A percentile compares a stretch with the other conserved stretches of the same genome.
Conservation (phyloP, 2,329 filamentous ascomycete species). For the Alternaria ventricosa region DNA sequence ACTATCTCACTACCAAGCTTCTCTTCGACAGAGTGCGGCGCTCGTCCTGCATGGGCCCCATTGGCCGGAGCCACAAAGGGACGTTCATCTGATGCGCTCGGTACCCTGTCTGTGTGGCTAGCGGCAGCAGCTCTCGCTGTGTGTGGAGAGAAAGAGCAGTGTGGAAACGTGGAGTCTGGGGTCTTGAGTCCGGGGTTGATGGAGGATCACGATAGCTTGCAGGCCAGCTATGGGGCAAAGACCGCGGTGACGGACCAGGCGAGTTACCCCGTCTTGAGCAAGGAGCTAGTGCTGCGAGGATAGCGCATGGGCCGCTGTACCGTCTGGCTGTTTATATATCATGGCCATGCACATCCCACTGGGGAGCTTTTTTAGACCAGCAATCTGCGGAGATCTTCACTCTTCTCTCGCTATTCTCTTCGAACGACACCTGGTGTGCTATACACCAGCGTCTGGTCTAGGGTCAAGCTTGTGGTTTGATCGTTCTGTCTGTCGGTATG, state of each 20-base stretch:
- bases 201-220: neutral
- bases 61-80: conserved; percentile 15
- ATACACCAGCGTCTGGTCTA: conserved; percentile 10
- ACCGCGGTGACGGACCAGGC: conserved; percentile 20
- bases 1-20: neutral
- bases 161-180: conserved; percentile 1
- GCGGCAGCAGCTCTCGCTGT: neutral
- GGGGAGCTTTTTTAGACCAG: conserved; percentile 12
- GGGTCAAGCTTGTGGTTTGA: conserved; percentile 5
- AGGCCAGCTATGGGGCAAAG: conserved; percentile 16
- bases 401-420: conserved; percentile 13
- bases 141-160: conserved; percentile 3
- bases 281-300: conserved; percentile 10
- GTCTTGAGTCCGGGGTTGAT: conserved; percentile 17
- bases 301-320: conserved; percentile 29
- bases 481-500: conserved; percentile 11
- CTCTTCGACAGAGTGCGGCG: conserved; percentile 6
- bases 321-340: conserved; percentile 32
- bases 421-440: conserved; percentile 1
- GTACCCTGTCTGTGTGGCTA: conserved; percentile 15
- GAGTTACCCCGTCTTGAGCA: conserved; percentile 31
- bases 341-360: conserved; percentile 16
- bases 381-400: conserved; percentile 27
- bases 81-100: conserved; percentile 4
- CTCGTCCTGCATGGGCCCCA: neutral